These are phyloP conservation scores for Amanita rubescens DNA, from an alignment of 768 basidiomycete species.

Conservation along the genomic window DNA sequence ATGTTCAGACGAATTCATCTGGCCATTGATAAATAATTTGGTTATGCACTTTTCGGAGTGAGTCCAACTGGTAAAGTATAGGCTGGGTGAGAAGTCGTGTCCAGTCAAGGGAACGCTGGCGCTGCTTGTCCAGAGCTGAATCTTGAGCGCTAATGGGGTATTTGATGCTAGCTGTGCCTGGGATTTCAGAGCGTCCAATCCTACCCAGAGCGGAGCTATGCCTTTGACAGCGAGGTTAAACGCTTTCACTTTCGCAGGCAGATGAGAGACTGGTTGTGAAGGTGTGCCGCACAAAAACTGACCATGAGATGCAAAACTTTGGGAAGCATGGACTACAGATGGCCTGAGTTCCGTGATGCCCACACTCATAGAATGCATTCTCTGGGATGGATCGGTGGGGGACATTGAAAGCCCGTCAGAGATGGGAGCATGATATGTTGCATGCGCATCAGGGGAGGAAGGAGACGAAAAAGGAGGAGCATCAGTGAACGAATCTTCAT, in stretches of 20 bases:
- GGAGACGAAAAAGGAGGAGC: conserved; percentile 41
- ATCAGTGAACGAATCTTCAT: conserved; percentile 28
- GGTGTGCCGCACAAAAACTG: not conserved
- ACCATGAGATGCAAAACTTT: not conserved
- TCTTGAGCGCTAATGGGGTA: conserved; percentile 43
- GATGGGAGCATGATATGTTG: not conserved
- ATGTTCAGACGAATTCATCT: conserved; percentile 45
- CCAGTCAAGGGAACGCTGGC: conserved; percentile 44
- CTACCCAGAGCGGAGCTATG: conserved; percentile 55
- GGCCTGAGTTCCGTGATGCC: not conserved
- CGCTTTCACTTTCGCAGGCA: not conserved
- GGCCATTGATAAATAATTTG: conserved; percentile 43
- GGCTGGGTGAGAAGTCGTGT: conserved; percentile 54
- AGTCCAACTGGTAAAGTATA: conserved; percentile 50
- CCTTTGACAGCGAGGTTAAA: conserved; percentile 39
- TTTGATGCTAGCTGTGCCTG: conserved; percentile 26
- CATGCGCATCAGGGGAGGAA: conserved; percentile 22
- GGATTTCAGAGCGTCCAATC: conserved; percentile 46
- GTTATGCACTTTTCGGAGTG: conserved; percentile 58
- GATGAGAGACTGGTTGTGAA: not conserved
- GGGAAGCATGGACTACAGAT: not conserved
- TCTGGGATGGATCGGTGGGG: too few relatives aligned
- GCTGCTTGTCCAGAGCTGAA: conserved; percentile 54
- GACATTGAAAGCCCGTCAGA: not conserved
- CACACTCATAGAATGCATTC: not conserved